A percentile compares a stretch with the other conserved stretches of the same genome.
Conservation (phyloP, 2,329 filamentous ascomycete genomes). For the Grosmannia serpens region DNA sequence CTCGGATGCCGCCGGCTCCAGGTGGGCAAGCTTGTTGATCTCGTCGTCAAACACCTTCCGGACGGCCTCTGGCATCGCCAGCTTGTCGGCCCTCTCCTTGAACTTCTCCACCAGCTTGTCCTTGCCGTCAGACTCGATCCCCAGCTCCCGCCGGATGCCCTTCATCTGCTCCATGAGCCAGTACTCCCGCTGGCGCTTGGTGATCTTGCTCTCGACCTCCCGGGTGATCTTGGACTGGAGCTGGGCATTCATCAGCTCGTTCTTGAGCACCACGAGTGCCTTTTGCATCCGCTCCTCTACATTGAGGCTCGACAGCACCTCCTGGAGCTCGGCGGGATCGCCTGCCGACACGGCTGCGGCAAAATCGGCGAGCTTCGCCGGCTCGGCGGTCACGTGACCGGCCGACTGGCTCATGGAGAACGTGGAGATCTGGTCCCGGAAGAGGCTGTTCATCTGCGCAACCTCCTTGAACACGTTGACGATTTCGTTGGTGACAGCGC, state of each 20-base stretch:
- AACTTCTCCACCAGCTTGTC: constrained; percentile 97
- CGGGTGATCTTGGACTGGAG: constrained; percentile 95
- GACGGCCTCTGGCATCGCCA: constrained; percentile 94
- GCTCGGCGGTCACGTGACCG: constrained; percentile 89
- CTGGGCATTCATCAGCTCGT: constrained; percentile 96
- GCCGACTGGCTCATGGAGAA: constrained; percentile 93
- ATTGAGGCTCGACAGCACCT: constrained; percentile 78
- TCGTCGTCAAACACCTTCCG: constrained; percentile 98
- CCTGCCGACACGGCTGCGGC: constrained; percentile 94
- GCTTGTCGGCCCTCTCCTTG: constrained; percentile 83
- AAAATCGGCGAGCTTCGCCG: constrained; percentile 91
- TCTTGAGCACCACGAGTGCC: constrained; percentile 84
- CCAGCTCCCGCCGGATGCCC: constrained; percentile 87
- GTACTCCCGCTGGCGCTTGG: constrained; percentile 93
- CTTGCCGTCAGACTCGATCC: constrained; percentile 94
- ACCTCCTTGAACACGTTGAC: constrained; percentile 99
- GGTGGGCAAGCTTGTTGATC: constrained; percentile 88
- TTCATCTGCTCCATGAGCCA: constrained; percentile 99
- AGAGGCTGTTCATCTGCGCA: constrained; percentile 83
- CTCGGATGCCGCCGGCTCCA: constrained; percentile 91
- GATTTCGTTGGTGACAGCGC: constrained; percentile 91
- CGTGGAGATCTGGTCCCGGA: constrained; percentile 93
- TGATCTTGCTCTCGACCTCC: constrained; percentile 94
- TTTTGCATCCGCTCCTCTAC: constrained; percentile 89
- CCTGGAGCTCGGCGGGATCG: constrained; percentile 83